These are phyloP conservation scores for Candida rishiriensis DNA, from an alignment of 805 yeast genomes.

Conservation along the genomic window DNA sequence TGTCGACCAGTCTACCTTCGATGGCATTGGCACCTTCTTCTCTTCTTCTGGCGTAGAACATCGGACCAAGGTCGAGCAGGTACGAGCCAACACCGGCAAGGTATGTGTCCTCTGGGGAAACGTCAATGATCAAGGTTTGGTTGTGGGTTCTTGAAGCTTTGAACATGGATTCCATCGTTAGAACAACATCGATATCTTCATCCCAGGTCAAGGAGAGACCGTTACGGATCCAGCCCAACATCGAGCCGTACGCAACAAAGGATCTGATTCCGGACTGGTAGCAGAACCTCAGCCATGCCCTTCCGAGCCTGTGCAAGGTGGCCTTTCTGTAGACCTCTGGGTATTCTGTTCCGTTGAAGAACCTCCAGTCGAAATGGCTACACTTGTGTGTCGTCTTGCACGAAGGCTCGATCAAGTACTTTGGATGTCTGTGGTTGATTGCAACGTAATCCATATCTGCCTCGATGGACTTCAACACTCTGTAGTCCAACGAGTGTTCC, in stretches of 20 bases:
- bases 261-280: conserved; percentile 41
- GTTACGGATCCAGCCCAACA: conserved; percentile 62
- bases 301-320: conserved; percentile 41
- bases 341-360: conserved; percentile 42
- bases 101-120: conserved; percentile 16
- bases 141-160: conserved; percentile 44
- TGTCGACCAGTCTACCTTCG: conserved; percentile 64
- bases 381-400: conserved; percentile 20
- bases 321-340: conserved; percentile 37
- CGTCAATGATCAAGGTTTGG: conserved; percentile 45
- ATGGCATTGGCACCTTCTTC: conserved; percentile 55
- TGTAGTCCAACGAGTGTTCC: conserved; percentile 15
- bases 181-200: conserved; percentile 60
- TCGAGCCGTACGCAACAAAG: conserved; percentile 66
- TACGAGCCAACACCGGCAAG: conserved; percentile 55
- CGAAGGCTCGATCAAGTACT: conserved; percentile 37
- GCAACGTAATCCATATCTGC: conserved; percentile 11
- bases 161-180: conserved; percentile 47
- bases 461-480: conserved; percentile 15
- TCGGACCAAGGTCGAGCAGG: conserved; percentile 42
- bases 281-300: conserved; percentile 50
- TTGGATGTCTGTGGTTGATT: conserved; percentile 11
- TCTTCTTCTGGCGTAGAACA: conserved; percentile 44
- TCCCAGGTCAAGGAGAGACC: conserved; percentile 66
- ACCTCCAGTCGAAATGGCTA: conserved; percentile 50